These are phyloP conservation scores for Coniochaeta sp. DNA, from an alignment of 2,329 filamentous ascomycete species.

Conservation along the genomic window DNA sequence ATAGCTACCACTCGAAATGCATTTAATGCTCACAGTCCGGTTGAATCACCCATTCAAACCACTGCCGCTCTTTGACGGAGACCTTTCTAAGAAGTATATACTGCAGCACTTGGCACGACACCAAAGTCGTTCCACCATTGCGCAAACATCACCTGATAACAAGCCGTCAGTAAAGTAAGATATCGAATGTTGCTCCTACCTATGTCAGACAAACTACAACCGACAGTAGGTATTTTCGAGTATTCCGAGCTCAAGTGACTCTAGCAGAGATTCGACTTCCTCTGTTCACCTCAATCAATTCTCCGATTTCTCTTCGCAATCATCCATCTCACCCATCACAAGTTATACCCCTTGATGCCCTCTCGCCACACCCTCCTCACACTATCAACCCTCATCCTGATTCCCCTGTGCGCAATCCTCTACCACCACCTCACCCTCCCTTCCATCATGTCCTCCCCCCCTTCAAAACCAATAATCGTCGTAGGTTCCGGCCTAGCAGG, in stretches of 20 bases:
- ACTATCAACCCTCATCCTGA: constrained; percentile 8
- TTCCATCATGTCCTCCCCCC: neutral
- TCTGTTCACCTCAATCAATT: too few relatives aligned
- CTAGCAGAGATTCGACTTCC: too few relatives aligned
- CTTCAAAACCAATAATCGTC: constrained; percentile 36
- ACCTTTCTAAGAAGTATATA: too few relatives aligned
- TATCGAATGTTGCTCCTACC: neutral
- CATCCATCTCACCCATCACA: neutral
- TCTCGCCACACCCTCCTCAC: constrained; percentile 1
- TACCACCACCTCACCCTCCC: constrained; percentile 10
- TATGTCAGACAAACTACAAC: neutral
- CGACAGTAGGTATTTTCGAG: too few relatives aligned
- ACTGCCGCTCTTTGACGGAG: too few relatives aligned
- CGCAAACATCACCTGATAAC: constrained; percentile 7
- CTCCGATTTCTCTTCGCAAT: too few relatives aligned
- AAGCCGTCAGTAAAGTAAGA: neutral
- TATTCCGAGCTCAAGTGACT: too few relatives aligned
- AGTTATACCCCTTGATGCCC: neutral
- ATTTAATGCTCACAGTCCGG: too few relatives aligned
- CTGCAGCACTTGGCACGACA: neutral
- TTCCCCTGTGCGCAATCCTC: constrained; percentile 13
- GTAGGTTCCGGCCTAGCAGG: constrained; percentile 61
- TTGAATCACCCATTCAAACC: too few relatives aligned
- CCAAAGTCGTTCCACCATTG: constrained; percentile 1
- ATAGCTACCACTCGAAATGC: too few relatives aligned